A percentile compares a stretch with the other conserved stretches of the same genome.
These are phyloP conservation scores for Globisporangium rhizosaccharum DNA, from an alignment of 352 stramenopile genomes.

Conservation along the genomic window DNA sequence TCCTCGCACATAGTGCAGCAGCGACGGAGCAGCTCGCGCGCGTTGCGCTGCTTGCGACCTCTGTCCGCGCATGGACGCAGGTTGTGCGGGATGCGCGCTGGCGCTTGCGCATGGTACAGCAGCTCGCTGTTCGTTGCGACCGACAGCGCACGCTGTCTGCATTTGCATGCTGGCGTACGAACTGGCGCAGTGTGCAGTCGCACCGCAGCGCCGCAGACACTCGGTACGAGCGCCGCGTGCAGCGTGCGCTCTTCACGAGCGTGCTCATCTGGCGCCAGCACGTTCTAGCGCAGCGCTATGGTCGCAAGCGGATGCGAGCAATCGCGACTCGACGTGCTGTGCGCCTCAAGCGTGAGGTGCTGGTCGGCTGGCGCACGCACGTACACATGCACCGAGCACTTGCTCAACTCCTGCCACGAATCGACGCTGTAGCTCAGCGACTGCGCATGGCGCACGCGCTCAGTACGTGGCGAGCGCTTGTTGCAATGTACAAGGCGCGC, in stretches of 20 bases:
- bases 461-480: slow-evolving; percentile 9
- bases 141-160: not conserved
- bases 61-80: not conserved
- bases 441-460: not conserved
- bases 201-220: not conserved
- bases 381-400: too few relatives aligned
- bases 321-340: too few relatives aligned
- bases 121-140: not conserved
- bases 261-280: too few relatives aligned
- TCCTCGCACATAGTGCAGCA: not conserved
- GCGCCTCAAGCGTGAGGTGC: too few relatives aligned
- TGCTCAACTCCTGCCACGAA: too few relatives aligned
- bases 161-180: not conserved
- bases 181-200: not conserved
- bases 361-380: too few relatives aligned
- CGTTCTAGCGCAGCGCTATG: too few relatives aligned
- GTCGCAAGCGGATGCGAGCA: too few relatives aligned
- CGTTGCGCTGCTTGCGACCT: not conserved
- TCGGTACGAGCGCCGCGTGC: not conserved
- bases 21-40: not conserved
- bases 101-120: not conserved
- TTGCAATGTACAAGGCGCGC: slow-evolving; percentile 4
- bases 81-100: not conserved
- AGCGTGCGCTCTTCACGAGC: not conserved
- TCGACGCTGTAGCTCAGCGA: not conserved